Evolutionary conservation across 2,329 filamentous ascomycete species (phyloP), one percentile per base, ranked within the genome.

Genomic region (Eutypella sp.): DNA sequence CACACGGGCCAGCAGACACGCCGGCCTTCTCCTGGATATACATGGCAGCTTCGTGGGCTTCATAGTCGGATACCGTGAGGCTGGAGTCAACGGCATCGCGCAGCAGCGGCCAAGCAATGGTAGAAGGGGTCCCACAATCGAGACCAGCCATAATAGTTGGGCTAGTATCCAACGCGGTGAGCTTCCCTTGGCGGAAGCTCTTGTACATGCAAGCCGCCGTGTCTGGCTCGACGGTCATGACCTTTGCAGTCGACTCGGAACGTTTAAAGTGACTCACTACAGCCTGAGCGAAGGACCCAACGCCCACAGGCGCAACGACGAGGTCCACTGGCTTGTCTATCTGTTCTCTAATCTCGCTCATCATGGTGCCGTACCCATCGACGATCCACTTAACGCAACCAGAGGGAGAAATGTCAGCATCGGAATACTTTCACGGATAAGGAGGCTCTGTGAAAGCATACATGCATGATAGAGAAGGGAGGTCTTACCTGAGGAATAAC

Each of bases 311-410:
- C 0, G 77, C 75, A 13, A 92, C 62, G 24, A 82, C 73, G 9
- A 79, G 65, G 0, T 69, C 76, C 5, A 74, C 68, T 4, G 64
- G 50, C 4, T 57, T 52, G 0, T 68, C 54, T 9, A 84, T 58
- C 57, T 91, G 85, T 18, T 70, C 60, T 41, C 89, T 84, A 0
- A 80, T 69, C 58, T 93, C 88, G 3, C 66, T 61, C 50, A 91
- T 69, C 76, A 91, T 84, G 0, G 86, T 89, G 4, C 72, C 73
- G 56, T 92, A 93, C 0, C 88, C 88, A 49, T 92, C 81, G 0
- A 89, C 84, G 19, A 91, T 5, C n/a, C 41, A 19, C n/a, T 13
- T 34, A 13, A 16, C 18, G 18, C n/a, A 29, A 16, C 23, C 20
- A 8, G 3, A 6, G 29, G 22, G 15, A 27, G n/a, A 2, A 15